Conservation (phyloP, 257 asterid species). For the Nemophila menziesii region DNA sequence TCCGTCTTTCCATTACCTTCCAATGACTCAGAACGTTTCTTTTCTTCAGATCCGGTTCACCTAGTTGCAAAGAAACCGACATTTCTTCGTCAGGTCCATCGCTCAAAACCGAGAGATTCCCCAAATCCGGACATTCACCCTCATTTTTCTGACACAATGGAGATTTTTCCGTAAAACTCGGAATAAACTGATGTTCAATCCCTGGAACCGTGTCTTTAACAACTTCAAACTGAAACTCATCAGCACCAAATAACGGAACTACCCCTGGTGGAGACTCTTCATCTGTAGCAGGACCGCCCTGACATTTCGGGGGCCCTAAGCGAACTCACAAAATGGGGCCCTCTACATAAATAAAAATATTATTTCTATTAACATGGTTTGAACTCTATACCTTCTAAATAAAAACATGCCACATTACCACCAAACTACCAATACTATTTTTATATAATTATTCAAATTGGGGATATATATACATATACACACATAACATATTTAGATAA, state of each 20-base stretch:
- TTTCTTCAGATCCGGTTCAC: constrained; percentile 61
- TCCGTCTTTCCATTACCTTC: constrained; percentile 11
- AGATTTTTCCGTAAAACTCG: constrained; percentile 45
- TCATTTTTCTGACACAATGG: constrained; percentile 21
- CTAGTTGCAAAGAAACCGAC: constrained; percentile 60
- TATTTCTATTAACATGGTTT: too few relatives aligned
- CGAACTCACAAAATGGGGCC: too few relatives aligned
- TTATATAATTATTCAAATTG: too few relatives aligned
- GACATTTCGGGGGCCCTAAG: too few relatives aligned
- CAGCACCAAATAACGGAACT: constrained; percentile 20
- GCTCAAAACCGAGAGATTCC: constrained; percentile 30
- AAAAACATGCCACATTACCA: too few relatives aligned
- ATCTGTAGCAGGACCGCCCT: constrained; percentile 29
- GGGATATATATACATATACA: too few relatives aligned
- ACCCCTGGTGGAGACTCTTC: constrained; percentile 25
- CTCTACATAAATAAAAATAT: too few relatives aligned
- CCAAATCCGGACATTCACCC: constrained; percentile 15
- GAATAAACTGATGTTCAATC: constrained; percentile 74
- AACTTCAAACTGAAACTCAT: constrained; percentile 39
- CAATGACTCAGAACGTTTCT: constrained; percentile 26
- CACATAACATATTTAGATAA: too few relatives aligned
- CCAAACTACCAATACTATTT: too few relatives aligned
- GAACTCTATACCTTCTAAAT: too few relatives aligned
- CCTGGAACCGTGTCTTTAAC: constrained; percentile 41
- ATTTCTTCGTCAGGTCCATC: constrained; percentile 39